Evolutionary conservation across 257 asterid species (phyloP).

Genomic region (Solanum appendiculatum): DNA sequence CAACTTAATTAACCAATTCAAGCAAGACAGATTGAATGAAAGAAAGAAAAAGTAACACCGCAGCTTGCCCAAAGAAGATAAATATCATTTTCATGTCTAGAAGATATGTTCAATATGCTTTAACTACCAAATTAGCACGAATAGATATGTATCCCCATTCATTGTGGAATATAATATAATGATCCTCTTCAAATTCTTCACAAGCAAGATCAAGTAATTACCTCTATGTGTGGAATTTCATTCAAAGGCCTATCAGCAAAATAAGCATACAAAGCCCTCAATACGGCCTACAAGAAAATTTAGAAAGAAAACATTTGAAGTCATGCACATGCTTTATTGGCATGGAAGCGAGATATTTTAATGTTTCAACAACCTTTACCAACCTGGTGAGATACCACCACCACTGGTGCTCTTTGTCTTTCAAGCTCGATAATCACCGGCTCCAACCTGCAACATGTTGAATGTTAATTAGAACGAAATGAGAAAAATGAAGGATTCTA

Average conservation of each 20-base stretch:
- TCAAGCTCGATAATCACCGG: slow-evolving; percentile 98
- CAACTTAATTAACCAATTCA: background rate
- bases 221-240: slow-evolving; percentile 97
- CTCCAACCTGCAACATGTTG: slow-evolving; percentile 57
- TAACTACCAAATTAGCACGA: background rate
- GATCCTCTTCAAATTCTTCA: background rate
- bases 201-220: slow-evolving; percentile 7
- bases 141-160: background rate
- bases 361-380: background rate
- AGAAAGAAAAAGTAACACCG: background rate
- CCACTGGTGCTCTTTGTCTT: slow-evolving; percentile 98
- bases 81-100: background rate
- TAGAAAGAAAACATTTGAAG: background rate
- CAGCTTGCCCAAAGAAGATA: background rate
- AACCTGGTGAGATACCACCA: slow-evolving; percentile 97
- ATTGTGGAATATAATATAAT: background rate
- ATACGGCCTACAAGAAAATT: slow-evolving; percentile 56
- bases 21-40: background rate
- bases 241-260: slow-evolving; percentile 96
- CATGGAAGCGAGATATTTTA: background rate
- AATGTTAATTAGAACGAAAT: slow-evolving; percentile 3
- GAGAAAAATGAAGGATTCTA: background rate
- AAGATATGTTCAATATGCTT: background rate
- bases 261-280: slow-evolving; percentile 96
- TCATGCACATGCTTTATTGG: background rate